Evolutionary conservation across 108 stramenopile genomes (phyloP).

Genomic region (Cyclotella baltica): DNA sequence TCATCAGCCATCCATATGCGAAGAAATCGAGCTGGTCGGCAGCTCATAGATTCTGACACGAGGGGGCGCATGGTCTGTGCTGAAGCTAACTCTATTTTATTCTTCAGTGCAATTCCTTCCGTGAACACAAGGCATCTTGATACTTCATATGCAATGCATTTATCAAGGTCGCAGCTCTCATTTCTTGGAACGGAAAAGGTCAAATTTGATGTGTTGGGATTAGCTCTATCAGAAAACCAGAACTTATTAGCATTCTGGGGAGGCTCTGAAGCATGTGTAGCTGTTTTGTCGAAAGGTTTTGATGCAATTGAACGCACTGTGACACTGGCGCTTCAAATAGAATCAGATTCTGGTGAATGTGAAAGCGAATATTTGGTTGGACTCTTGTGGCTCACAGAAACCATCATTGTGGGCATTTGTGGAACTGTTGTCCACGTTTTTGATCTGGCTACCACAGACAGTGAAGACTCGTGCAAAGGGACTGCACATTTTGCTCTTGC

Average conservation of each 20-base stretch:
- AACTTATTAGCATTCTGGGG: conserved; percentile 79
- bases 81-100: conserved; percentile 64
- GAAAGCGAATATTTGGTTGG: conserved; percentile 68
- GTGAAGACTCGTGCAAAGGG: conserved; percentile 33
- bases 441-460: conserved; percentile 54
- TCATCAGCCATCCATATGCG: conserved; percentile 44
- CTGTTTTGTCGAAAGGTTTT: conserved; percentile 55
- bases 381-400: conserved; percentile 74
- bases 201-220: conserved; percentile 65
- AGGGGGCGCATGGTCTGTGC: conserved; percentile 71
- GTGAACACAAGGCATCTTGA: conserved; percentile 55
- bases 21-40: conserved; percentile 39
- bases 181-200: conserved; percentile 58
- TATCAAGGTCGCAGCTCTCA: conserved; percentile 59
- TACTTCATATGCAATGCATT: conserved; percentile 34
- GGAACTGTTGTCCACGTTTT: conserved; percentile 69
- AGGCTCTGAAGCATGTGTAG: conserved; percentile 59
- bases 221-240: conserved; percentile 67
- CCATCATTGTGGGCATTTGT: conserved; percentile 61
- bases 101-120: conserved; percentile 62
- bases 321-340: conserved; percentile 59
- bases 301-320: conserved; percentile 62
- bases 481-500: conserved; percentile 56
- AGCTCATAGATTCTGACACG: conserved; percentile 62
- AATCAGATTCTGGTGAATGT: conserved; percentile 61